Evolutionary conservation across 495 filamentous ascomycete genomes (phyloP), one percentile per base, ranked within the genome.

Genomic region (Trichocladium uniseriatum): DNA sequence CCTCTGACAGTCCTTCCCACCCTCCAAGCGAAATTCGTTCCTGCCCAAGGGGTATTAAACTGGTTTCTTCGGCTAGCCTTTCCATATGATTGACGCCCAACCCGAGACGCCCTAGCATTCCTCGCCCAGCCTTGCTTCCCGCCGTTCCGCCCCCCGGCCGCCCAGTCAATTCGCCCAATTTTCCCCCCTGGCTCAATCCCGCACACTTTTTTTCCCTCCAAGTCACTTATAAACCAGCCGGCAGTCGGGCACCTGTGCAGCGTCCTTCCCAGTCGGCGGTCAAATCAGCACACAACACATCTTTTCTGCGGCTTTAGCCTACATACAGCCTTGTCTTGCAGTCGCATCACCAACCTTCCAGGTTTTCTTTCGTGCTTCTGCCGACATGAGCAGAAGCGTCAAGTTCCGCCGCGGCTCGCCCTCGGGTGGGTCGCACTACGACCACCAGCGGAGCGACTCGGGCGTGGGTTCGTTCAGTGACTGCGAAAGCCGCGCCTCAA

Each of bases 281-380:
- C 64, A 65, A 67, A 67, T 67, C 64, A 67, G 62, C 64, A 62
- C 62, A 62, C 53, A 62, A 65, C 64, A 67, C 62, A 65, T 62
- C 53, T 58, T 54, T 48, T 48, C 38, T 48, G 43, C 61, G 59
- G 61, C 61, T 59, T 54, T 60, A 55, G 57, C 57, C 55, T 45
- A 39, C 42, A 39, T 55, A 49, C 49, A 59, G 42, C 40, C 51
- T 49, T 52, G 49, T 42, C 50, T 14, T 42, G 48, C n/a, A n/a
- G n/a, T n/a, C n/a, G n/a, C 39, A 27, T 37, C 53, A 50, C 46
- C 46, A 27, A 21, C 44, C 43, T 52, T 32, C 52, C n/a, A n/a
- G n/a, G n/a, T n/a, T n/a, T n/a, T n/a, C n/a, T n/a, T n/a, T n/a
- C n/a, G n/a, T n/a, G n/a, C 45, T 43, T 38, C 52, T 48, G 50